Base-by-base conservation (phyloP, 768 basidiomycete genomes). In the Amanita rimosa region DNA sequence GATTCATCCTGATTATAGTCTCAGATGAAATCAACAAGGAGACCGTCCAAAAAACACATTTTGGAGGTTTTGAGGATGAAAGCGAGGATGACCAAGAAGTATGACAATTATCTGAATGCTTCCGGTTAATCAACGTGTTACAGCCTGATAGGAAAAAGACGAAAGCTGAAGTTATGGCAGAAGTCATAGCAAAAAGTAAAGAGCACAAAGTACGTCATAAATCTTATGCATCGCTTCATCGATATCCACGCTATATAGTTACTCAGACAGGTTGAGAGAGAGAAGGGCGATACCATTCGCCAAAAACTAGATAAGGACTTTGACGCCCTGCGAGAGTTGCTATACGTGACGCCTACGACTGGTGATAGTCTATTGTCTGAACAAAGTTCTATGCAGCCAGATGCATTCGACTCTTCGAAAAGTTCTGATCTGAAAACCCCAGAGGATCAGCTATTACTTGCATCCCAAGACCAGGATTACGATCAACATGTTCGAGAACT, bases 101-200 rank as follows among this genome's bases (percentile, higher is more conserved):
- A 54, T 22, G 50, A 17, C 2, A 9, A 16, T 39, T 22, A 16
- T 27, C 1, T 3, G 8, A 9, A 7, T 13, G 2, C 7, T 27
- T 16, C 0, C 41, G n/a, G 22, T 41, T 16, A 27, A 13, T 48
- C 10, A 52, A 6, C 36, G 27, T 27, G 6, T 33, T 42, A 6
- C 51, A 93, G 88, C 85, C 85, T 6, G 77, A 78, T 40, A 72
- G 82, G 51, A 96, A 95, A 66, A 95, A 89, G 67, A 79, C 83
- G 3, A 96, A 95, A 65, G 84, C 88, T 1, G 94, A 99, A 59
- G 89, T 97, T 52, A 98, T 99, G 96, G 79, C 87, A 0, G 96
- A 99, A 62, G 87, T 99, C 29, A 90, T 99, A 39, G 87, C 91
- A 1, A 99, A 98, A 67, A 94, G 91, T 66, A 99, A 99, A 65